A percentile compares a stretch with the other conserved stretches of the same genome.
Conservation (phyloP, 257 asterid species). For the Solanum stenotomum region DNA sequence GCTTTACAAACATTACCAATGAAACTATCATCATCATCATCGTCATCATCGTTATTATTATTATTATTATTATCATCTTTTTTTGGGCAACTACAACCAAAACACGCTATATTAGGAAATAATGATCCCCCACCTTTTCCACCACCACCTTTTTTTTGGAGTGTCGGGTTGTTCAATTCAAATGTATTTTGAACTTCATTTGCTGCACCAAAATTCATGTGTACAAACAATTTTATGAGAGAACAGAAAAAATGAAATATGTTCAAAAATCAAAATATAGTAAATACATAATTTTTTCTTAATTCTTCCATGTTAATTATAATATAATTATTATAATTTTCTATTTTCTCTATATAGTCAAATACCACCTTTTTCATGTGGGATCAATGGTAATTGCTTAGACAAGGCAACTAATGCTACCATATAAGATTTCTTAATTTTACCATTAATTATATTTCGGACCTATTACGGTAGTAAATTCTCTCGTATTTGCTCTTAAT, state of each 20-base stretch:
- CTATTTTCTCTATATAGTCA: neutral
- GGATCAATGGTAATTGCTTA: neutral
- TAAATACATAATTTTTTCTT: neutral
- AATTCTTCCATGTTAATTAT: neutral
- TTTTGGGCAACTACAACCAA: neutral
- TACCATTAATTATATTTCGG: neutral
- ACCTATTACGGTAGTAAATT: neutral
- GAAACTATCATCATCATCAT: neutral
- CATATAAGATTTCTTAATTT: neutral
- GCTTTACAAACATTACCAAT: neutral
- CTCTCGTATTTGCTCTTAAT: neutral
- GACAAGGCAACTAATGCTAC: neutral
- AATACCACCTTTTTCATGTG: neutral
- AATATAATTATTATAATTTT: neutral
- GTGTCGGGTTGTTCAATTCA: neutral
- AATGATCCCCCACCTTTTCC: neutral
- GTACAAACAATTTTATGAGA: neutral
- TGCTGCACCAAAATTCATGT: neutral
- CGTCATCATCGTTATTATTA: too few relatives aligned
- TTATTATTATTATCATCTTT: too few relatives aligned
- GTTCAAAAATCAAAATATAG: neutral
- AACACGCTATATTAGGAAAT: neutral
- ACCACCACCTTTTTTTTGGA: neutral
- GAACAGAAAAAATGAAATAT: neutral
- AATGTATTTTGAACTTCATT: neutral